Percentiles rank a stretch among this genome's conserved stretches.
Conservation (phyloP, 148 eudicot species). For the Rhododendron ferrugineum region DNA sequence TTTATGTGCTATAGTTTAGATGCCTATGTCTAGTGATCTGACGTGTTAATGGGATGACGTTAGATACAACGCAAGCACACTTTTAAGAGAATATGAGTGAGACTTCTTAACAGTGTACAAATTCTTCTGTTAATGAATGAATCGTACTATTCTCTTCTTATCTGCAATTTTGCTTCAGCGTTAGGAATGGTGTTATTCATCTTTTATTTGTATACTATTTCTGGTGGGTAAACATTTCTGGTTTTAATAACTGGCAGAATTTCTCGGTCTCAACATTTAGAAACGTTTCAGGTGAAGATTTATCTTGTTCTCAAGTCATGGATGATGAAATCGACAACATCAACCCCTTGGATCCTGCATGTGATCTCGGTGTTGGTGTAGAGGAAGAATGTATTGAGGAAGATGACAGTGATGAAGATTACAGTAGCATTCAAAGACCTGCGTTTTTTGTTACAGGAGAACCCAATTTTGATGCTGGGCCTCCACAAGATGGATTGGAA, state of each 20-base stretch:
- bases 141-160: neutral
- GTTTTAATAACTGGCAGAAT: neutral
- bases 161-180: neutral
- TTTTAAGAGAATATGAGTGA: neutral
- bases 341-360: conserved; percentile 21
- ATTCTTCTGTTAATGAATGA: conserved; percentile 15
- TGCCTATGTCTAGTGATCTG: conserved; percentile 9
- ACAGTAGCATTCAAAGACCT: conserved; percentile 58
- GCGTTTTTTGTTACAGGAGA: conserved; percentile 84
- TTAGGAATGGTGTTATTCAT: neutral
- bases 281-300: conserved; percentile 51
- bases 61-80: neutral
- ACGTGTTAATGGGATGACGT: neutral
- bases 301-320: conserved; percentile 23
- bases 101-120: conserved; percentile 12
- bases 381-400: conserved; percentile 46
- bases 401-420: conserved; percentile 73
- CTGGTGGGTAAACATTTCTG: neutral
- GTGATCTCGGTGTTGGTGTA: conserved; percentile 19
- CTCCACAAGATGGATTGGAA: conserved; percentile 89
- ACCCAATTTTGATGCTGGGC: conserved; percentile 92
- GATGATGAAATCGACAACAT: conserved; percentile 28
- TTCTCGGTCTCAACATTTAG: conserved; percentile 21
- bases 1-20: neutral
- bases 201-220: neutral